These are phyloP conservation scores for Tricholoma sp. DNA, from an alignment of 768 basidiomycete genomes.

Conservation along the genomic window DNA sequence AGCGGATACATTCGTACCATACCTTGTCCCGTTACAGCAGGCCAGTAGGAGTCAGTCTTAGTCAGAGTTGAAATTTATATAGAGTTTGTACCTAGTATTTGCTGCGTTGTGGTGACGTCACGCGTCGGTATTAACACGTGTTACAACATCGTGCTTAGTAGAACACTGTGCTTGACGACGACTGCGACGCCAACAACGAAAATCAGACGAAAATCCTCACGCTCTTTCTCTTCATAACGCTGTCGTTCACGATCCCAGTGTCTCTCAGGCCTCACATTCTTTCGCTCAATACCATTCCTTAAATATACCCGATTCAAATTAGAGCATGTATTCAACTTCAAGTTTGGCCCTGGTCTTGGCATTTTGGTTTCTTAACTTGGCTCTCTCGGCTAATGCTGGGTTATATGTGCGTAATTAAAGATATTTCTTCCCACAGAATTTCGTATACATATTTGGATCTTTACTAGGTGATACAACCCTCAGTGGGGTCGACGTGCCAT, in stretches of 20 bases:
- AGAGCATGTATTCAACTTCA: constrained; percentile 10
- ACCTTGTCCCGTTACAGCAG: too few relatives aligned
- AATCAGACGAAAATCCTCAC: background rate
- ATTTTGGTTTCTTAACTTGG: constrained; percentile 20
- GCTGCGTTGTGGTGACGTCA: too few relatives aligned
- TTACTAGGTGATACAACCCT: constrained; percentile 44
- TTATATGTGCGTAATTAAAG: constrained; percentile 32
- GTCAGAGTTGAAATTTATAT: too few relatives aligned
- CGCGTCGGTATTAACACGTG: background rate
- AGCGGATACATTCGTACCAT: too few relatives aligned
- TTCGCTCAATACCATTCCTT: constrained; percentile 4
- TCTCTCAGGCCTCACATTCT: constrained; percentile 1
- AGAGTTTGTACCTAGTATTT: too few relatives aligned
- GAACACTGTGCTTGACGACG: background rate
- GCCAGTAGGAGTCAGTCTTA: too few relatives aligned
- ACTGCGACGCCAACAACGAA: background rate
- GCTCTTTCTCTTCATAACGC: background rate
- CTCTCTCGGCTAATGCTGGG: constrained; percentile 28
- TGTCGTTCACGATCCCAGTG: background rate
- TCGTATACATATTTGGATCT: background rate
- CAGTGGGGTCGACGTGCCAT: constrained; percentile 37
- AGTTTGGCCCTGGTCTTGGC: constrained; percentile 13
- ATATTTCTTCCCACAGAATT: background rate
- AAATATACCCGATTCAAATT: background rate
- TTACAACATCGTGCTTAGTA: background rate